Evolutionary conservation across 2,329 filamentous ascomycete genomes (phyloP).

Genomic region (Helotiales sp.): DNA sequence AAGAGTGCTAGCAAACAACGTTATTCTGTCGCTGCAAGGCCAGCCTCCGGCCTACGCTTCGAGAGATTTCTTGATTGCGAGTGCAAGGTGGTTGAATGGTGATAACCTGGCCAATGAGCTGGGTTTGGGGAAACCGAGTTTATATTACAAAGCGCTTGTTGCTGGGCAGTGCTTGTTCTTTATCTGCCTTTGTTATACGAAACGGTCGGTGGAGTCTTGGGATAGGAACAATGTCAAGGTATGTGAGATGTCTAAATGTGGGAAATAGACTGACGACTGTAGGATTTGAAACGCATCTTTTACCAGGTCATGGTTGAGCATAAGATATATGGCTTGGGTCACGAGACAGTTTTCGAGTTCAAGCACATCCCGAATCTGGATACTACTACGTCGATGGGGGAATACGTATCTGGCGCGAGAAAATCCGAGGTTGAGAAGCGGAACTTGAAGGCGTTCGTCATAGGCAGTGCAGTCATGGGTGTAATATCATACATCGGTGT

Average conservation of each 20-base stretch:
- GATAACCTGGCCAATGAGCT: constrained; percentile 63
- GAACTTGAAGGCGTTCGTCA: constrained; percentile 52
- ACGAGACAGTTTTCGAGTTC: constrained; percentile 69
- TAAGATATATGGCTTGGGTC: constrained; percentile 63
- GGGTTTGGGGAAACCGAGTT: constrained; percentile 40
- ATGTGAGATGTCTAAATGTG: constrained; percentile 4
- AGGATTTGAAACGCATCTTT: constrained; percentile 47
- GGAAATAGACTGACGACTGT: not conserved
- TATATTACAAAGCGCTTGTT: constrained; percentile 38
- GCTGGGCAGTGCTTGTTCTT: constrained; percentile 40
- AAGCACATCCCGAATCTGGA: constrained; percentile 67
- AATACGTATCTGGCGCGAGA: constrained; percentile 40
- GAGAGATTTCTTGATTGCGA: constrained; percentile 69
- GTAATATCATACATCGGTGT: constrained; percentile 39
- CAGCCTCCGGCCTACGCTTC: constrained; percentile 70
- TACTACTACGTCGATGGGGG: constrained; percentile 44
- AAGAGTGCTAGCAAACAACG: constrained; percentile 72
- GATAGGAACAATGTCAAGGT: constrained; percentile 57
- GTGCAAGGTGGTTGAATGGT: constrained; percentile 73
- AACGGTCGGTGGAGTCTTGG: constrained; percentile 54
- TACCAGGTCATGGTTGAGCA: constrained; percentile 67
- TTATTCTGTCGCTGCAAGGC: constrained; percentile 70
- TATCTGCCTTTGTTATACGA: constrained; percentile 44
- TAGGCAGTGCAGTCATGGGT: constrained; percentile 44
- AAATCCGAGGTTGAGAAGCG: constrained; percentile 51